Evolutionary conservation across 1,139 yeast genomes (phyloP).

Genomic region (Pichia sp.): DNA sequence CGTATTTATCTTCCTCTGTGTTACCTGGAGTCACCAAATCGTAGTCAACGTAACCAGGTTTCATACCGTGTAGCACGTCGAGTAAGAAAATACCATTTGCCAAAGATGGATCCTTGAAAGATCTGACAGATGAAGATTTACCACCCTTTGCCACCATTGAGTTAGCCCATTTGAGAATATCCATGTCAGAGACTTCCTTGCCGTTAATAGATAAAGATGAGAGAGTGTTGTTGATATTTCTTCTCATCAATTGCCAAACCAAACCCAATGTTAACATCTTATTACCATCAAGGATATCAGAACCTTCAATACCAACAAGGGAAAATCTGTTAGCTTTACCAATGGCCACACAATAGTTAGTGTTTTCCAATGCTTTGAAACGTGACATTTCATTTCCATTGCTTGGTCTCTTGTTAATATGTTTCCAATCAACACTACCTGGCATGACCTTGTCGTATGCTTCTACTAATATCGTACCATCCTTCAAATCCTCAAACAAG

Average conservation of each 20-base stretch:
- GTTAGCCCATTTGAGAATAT: conserved; percentile 93
- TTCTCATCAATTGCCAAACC: conserved; percentile 98
- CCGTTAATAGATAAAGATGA: conserved; percentile 67
- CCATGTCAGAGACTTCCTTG: conserved; percentile 69
- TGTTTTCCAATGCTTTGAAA: conserved; percentile 92
- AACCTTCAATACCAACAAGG: conserved; percentile 95
- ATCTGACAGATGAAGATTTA: conserved; percentile 58
- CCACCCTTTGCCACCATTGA: conserved; percentile 81
- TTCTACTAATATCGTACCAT: conserved; percentile 81
- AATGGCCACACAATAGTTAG: conserved; percentile 91
- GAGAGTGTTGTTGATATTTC: conserved; percentile 83
- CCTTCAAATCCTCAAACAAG: conserved; percentile 89
- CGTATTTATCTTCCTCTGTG: conserved; percentile 79
- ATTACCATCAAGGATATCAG: conserved; percentile 93
- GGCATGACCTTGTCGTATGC: conserved; percentile 96
- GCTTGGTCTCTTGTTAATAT: conserved; percentile 74
- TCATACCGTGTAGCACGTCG: conserved; percentile 86
- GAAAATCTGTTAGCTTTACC: conserved; percentile 92
- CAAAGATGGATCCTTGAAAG: conserved; percentile 76
- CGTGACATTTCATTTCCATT: conserved; percentile 70
- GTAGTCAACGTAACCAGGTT: conserved; percentile 97
- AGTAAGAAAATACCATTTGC: conserved; percentile 74
- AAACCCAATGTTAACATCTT: conserved; percentile 86
- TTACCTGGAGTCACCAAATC: conserved; percentile 76
- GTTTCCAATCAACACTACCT: conserved; percentile 75